Percentiles rank a stretch among this genome's conserved stretches.
phyloP scores from a whole-genome alignment of 257 asterid species.

The Marsdenia floribunda region DNA sequence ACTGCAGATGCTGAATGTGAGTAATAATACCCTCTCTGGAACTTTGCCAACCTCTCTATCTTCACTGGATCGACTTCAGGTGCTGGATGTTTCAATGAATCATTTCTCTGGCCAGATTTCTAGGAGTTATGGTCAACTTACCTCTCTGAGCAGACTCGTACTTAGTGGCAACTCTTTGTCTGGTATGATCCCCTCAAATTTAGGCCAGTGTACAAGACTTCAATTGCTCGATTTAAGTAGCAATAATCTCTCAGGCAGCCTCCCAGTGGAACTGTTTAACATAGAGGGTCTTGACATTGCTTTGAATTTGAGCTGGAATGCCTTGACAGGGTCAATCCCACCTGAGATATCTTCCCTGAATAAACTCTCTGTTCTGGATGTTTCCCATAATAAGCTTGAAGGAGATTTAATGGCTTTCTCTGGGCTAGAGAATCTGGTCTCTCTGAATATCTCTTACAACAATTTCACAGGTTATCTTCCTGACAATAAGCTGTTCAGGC shows the following conservation, averaged over 20 bases:
- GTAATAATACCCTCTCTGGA: constrained; percentile 54
- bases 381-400: constrained; percentile 63
- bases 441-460: constrained; percentile 63
- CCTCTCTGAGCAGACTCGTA: constrained; percentile 48
- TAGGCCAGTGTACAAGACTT: constrained; percentile 55
- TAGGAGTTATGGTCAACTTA: constrained; percentile 43
- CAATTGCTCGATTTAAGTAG: constrained; percentile 69
- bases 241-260: constrained; percentile 45
- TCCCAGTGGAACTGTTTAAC: constrained; percentile 51
- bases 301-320: constrained; percentile 68
- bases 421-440: constrained; percentile 62
- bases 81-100: constrained; percentile 57
- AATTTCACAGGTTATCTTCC: constrained; percentile 75
- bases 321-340: constrained; percentile 58
- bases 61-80: constrained; percentile 45
- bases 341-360: constrained; percentile 47
- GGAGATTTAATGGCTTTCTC: constrained; percentile 61
- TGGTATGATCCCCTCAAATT: constrained; percentile 52
- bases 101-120: constrained; percentile 52
- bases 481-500: constrained; percentile 69
- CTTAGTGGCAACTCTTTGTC: constrained; percentile 48
- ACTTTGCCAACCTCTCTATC: constrained; percentile 49
- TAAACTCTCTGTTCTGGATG: constrained; percentile 58
- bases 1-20: constrained; percentile 57
- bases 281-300: constrained; percentile 66